A percentile compares a stretch with the other conserved stretches of the same genome.
Evolutionary conservation across 2,329 filamentous ascomycete genomes (phyloP).

Genomic region (Colletotrichum spaethianum): DNA sequence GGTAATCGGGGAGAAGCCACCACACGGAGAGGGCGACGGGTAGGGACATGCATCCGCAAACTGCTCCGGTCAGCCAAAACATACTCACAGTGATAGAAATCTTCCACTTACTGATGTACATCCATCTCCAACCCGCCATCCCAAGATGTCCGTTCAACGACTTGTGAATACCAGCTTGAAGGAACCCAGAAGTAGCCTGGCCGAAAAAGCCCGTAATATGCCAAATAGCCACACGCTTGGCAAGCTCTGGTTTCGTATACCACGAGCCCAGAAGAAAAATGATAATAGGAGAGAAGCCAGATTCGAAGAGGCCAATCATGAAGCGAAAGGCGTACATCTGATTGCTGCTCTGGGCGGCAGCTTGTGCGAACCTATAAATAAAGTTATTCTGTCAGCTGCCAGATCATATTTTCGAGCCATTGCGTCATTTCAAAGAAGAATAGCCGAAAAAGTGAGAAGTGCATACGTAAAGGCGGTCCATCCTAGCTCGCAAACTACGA

Average conservation of each 20-base stretch:
- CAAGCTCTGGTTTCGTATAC: constrained; percentile 49
- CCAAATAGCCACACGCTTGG: constrained; percentile 48
- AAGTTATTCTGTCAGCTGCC: background rate
- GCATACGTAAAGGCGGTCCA: constrained; percentile 23
- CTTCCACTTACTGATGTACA: constrained; percentile 41
- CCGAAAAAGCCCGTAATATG: constrained; percentile 48
- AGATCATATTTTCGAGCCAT: background rate
- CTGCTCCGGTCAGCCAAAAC: background rate
- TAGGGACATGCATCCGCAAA: constrained; percentile 46
- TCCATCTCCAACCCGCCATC: constrained; percentile 52
- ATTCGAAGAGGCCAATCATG: constrained; percentile 51
- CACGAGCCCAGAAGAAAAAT: constrained; percentile 50
- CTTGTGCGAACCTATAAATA: constrained; percentile 6
- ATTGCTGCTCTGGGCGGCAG: constrained; percentile 17
- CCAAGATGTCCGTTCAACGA: constrained; percentile 48
- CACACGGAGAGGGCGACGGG: constrained; percentile 47
- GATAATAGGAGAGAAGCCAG: constrained; percentile 48
- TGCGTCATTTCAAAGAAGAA: background rate
- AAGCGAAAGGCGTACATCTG: constrained; percentile 52
- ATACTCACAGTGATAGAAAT: background rate
- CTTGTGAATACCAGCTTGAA: constrained; percentile 49
- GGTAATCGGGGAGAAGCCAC: constrained; percentile 48
- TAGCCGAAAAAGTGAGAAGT: background rate
- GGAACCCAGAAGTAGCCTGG: constrained; percentile 47
- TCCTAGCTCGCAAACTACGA: constrained; percentile 60